Base-by-base conservation (phyloP, 164 flowering plant genomes). In the Platanus orientalis region DNA sequence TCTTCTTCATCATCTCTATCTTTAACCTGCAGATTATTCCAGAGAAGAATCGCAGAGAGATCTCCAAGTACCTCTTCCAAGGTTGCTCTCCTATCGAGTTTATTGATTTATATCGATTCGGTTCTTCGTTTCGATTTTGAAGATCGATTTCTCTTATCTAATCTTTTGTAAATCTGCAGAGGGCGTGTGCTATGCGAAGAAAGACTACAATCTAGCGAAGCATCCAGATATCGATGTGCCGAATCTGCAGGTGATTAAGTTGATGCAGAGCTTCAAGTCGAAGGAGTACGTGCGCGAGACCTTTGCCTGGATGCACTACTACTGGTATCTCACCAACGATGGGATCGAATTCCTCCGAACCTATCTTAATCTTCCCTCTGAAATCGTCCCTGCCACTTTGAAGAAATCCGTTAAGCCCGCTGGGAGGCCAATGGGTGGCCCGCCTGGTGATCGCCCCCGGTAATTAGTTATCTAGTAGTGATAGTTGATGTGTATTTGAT, bases 361-460 rank as follows among this genome's bases (percentile, higher is more conserved):
- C 36, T 78, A 72, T 60, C 61, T 78, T 36, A 78, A 78, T 23
- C 71, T 78, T 11, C 77, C 81, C 0, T 81, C 85, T 0, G 81
- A 81, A 52, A 77, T 81, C 47, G 85, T 81, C 36, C 85, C 85
- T 7, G 81, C 81, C 32, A 81, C 85, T 16, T 47, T 79, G 58
- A 77, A 79, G 76, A 79, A 81, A 52, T 71, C 76, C 7, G 78
- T 69, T 16, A 73, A 69, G 71, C 73, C 83, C 24, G 39, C 61
- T 16, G 83, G 83, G n/a, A 28, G 83, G 39, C 83, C 79, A 39
- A 29, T 81, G 71, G 82, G 79, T 23, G 83, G 81, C n/a, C 79
- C 76, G 25, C 52, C 62, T 13, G 80, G 79, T 0, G 80, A 77
- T 57, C 80, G 78, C 39, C 80, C 80, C 0, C 65, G 80, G 80